Evolutionary conservation across 1,139 yeast genomes (phyloP).

Genomic region (Protomyces gravidus): DNA sequence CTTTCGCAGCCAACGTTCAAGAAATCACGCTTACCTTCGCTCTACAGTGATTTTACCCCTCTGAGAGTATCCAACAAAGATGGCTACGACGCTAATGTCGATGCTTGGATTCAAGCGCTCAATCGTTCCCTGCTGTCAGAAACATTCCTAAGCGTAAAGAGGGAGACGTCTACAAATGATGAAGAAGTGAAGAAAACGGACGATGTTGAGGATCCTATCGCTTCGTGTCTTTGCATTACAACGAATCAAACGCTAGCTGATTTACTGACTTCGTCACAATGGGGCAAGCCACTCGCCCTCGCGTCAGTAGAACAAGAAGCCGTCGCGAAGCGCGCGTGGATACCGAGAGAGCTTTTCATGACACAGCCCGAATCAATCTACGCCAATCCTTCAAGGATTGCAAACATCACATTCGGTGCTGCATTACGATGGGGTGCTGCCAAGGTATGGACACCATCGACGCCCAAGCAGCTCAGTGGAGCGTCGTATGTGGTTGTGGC

Average conservation of each 20-base stretch:
- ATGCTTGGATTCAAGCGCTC: slow-evolving; percentile 54
- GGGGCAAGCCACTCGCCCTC: slow-evolving; percentile 18
- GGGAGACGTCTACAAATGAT: background rate
- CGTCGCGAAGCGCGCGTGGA: slow-evolving; percentile 4
- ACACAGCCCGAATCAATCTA: slow-evolving; percentile 6
- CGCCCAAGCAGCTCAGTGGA: slow-evolving; percentile 5
- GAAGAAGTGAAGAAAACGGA: background rate
- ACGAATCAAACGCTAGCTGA: slow-evolving; percentile 2
- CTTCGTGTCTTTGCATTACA: slow-evolving; percentile 1
- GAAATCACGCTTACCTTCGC: slow-evolving; percentile 51
- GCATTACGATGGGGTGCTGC: slow-evolving; percentile 14
- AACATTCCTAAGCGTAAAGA: background rate
- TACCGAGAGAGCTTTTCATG: background rate
- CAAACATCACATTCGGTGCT: slow-evolving; percentile 4
- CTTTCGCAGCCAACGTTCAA: slow-evolving; percentile 8
- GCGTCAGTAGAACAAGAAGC: slow-evolving; percentile 13
- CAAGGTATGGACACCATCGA: slow-evolving; percentile 4
- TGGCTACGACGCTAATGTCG: slow-evolving; percentile 66
- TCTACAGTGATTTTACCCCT: slow-evolving; percentile 58
- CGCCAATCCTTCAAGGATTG: background rate
- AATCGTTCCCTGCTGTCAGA: slow-evolving; percentile 36
- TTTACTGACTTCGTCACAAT: slow-evolving; percentile 2
- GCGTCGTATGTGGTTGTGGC: slow-evolving; percentile 2
- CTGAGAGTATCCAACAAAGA: slow-evolving; percentile 56
- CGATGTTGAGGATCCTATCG: background rate